Percentiles rank a stretch among this genome's conserved stretches.
Conservation (phyloP, 2,329 filamentous ascomycete species). For the Truncatella angustata region DNA sequence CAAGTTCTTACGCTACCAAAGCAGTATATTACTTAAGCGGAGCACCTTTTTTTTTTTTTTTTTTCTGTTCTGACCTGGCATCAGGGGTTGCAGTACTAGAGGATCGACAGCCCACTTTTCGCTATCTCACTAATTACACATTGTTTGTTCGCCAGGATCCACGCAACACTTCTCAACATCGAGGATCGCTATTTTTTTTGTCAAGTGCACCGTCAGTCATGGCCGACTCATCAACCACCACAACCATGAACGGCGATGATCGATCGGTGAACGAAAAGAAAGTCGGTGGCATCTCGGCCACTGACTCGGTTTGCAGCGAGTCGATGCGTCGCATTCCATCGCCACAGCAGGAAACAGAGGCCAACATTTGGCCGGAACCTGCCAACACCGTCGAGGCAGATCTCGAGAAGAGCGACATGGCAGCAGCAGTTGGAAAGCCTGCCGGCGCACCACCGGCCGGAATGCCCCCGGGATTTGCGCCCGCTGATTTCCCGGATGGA, state of each 20-base stretch:
- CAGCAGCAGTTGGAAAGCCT: background rate
- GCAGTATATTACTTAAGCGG: too few species aligned
- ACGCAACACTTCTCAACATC: background rate
- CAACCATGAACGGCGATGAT: conserved; percentile 6
- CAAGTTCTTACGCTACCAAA: too few species aligned
- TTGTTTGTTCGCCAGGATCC: background rate
- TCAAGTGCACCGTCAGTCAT: background rate
- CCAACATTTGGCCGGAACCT: conserved; percentile 3
- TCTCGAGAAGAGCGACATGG: conserved; percentile 1
- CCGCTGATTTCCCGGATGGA: conserved; percentile 57
- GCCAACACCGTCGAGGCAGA: conserved; percentile 2
- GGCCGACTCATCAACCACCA: background rate
- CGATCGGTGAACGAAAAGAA: background rate
- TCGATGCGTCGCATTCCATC: background rate
- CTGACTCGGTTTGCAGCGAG: background rate
- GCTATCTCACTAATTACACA: background rate
- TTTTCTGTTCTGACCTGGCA: too few species aligned
- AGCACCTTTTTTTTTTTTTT: too few species aligned
- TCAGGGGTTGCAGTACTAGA: background rate
- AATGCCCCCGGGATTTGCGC: conserved; percentile 6
- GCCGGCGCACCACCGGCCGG: conserved; percentile 7
- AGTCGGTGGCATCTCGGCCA: background rate
- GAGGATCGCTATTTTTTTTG: too few species aligned
- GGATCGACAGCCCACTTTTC: background rate
- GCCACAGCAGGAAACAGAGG: conserved; percentile 2